Evolutionary conservation across 257 asterid species (phyloP), one percentile per base, ranked within the genome.

Genomic region (Lycium barbarum): DNA sequence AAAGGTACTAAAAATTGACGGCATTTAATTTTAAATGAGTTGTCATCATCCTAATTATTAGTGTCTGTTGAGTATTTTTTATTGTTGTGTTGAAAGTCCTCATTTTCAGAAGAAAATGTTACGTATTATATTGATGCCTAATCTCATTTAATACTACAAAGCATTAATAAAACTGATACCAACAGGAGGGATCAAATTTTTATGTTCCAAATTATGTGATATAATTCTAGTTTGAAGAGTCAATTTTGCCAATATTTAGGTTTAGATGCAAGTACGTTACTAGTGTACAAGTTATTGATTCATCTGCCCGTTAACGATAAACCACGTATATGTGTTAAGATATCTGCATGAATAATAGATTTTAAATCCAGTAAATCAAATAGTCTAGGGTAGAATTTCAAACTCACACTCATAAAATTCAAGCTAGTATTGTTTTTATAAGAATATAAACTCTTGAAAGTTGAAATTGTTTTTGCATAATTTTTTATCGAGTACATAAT

Each of bases 21-120:
- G 65, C 22, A 78, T 78, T 76, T 14, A 78, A 78, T 78, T 76
- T 49, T 67, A 83, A 17, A 83, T 66, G 80, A 67, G 65, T 65
- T 83, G 66, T 83, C 53, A 58, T 67, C 5, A 7, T 78, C 82
- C 2, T 67, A 18, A 2, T 83, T 33, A 49, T 10, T 4, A 63
- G 49, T 33, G 7, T 20, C 54, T 22, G 13, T 67, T 26, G 33
- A 26, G 33, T 26, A 26, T 14, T 76, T 51, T 14, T 76, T 22
- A 53, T 53, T 72, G 8, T 13, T 78, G 9, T 15, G 49, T 78
- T 14, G 82, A 74, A 20, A 74, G 62, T 13, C 7, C 49, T 72
- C 14, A 54, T 12, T 40, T 5, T 5, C 62, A 55, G 62, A 55
- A 55, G 62, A 55, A 15, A n/a, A 55, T 55, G 6, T n/a, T 55